Evolutionary conservation across 2,329 filamentous ascomycete species (phyloP).

Genomic region (Thielaviopsis populi): DNA sequence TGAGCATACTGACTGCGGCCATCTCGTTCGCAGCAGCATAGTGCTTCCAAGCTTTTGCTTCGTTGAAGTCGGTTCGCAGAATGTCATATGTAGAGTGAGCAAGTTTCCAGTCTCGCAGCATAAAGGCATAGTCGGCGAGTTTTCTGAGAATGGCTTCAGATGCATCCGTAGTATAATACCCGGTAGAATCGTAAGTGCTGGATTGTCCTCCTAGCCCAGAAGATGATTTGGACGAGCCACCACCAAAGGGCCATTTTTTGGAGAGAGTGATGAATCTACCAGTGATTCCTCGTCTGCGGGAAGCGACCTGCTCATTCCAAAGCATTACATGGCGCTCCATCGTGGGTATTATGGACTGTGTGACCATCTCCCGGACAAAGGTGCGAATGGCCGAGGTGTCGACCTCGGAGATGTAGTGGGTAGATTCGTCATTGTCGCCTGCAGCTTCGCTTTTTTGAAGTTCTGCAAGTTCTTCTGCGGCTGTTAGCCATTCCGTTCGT

Average conservation of each 20-base stretch:
- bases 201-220: background rate
- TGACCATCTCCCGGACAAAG: constrained; percentile 88
- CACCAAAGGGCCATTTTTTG: constrained; percentile 76
- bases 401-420: constrained; percentile 76
- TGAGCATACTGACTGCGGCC: constrained; percentile 69
- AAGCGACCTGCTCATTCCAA: constrained; percentile 97
- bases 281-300: constrained; percentile 70
- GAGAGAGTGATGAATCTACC: constrained; percentile 92
- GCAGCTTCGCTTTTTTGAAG: constrained; percentile 56
- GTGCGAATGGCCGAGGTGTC: constrained; percentile 77
- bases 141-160: constrained; percentile 88
- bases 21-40: constrained; percentile 93
- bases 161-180: constrained; percentile 70
- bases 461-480: constrained; percentile 66
- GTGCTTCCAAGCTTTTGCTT: constrained; percentile 94
- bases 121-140: constrained; percentile 87
- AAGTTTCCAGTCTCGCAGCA: constrained; percentile 92
- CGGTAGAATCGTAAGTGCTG: constrained; percentile 51
- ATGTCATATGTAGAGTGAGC: constrained; percentile 87
- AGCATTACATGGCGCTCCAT: constrained; percentile 87
- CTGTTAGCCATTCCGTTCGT: constrained; percentile 75
- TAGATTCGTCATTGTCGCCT: constrained; percentile 50
- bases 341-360: constrained; percentile 82
- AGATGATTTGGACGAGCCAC: constrained; percentile 45
- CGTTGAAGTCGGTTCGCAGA: constrained; percentile 72